Evolutionary conservation across 1,284 basidiomycete genomes (phyloP).

Genomic region (Puccinia triticina): DNA sequence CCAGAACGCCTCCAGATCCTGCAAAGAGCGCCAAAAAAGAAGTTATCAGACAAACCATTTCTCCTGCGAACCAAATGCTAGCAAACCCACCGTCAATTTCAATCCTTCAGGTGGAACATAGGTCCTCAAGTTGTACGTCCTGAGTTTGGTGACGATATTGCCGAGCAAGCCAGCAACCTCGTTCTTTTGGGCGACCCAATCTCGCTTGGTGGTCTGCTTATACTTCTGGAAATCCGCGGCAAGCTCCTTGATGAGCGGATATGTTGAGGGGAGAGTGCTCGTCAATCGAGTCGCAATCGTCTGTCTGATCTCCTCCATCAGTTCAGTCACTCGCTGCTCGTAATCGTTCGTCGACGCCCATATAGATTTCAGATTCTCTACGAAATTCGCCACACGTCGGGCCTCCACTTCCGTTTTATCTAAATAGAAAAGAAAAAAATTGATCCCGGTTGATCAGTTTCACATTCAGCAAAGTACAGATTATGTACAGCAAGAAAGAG

Average conservation of each 20-base stretch:
- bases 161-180: slow-evolving; percentile 84
- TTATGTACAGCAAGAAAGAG: slow-evolving; percentile 67
- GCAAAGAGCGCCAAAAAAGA: background rate
- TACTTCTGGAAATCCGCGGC: slow-evolving; percentile 76
- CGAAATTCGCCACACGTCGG: slow-evolving; percentile 90
- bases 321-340: slow-evolving; percentile 72
- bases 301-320: slow-evolving; percentile 55
- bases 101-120: slow-evolving; percentile 79
- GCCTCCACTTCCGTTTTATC: slow-evolving; percentile 94
- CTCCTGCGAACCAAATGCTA: background rate
- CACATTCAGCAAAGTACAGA: slow-evolving; percentile 62
- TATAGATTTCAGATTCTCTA: slow-evolving; percentile 86
- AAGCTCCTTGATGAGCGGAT: slow-evolving; percentile 77
- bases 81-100: slow-evolving; percentile 66
- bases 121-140: slow-evolving; percentile 81
- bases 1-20: slow-evolving; percentile 83
- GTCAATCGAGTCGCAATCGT: slow-evolving; percentile 58
- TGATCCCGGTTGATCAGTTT: slow-evolving; percentile 2
- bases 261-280: slow-evolving; percentile 71
- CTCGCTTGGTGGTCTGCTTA: slow-evolving; percentile 81
- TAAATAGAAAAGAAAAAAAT: slow-evolving; percentile 58
- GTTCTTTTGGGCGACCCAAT: slow-evolving; percentile 86
- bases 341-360: slow-evolving; percentile 89
- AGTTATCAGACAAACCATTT: background rate
- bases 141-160: slow-evolving; percentile 91